Base-by-base conservation (phyloP, 345 rosid species). In the Fremontodendron californicum region DNA sequence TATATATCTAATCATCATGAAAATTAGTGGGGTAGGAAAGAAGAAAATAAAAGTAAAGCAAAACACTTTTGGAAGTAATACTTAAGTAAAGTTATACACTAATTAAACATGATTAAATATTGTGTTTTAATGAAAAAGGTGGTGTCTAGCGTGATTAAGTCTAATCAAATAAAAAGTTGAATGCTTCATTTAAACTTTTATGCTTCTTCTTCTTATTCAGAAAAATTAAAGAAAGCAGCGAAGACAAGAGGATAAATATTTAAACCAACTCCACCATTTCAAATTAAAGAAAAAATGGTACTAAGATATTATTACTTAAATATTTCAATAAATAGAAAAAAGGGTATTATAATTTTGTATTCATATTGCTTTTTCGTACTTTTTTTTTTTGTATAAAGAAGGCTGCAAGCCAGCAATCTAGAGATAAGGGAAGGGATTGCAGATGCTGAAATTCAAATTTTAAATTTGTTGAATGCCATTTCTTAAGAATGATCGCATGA, bases 21-120 rank as follows among this genome's bases (percentile, higher is more conserved):
- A 31, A 73, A 73, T 54, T 78, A 76, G 78, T 85, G 84, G 85
- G 78, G 71, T 73, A 35, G 25, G 71, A 71, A 72, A 57, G 70
- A 77, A 52, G 9, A 29, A 27, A 27, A 31, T 33, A 3, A 33
- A 62, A 65, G 31, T 9, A 82, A 73, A 76, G 72, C 82, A 82
- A 46, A 39, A 40, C 52, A 62, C 75, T 77, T 33, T 68, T 76
- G 75, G 35, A 33, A 33, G 35, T 33, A 33, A 33, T 33, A 33
- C 35, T 33, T 33, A 33, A 33, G 35, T 33, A 79, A 75, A 79
- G 64, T 10, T 82, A 62, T 37, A 42, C 15, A 35, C 37, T 23
- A 48, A 15, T 33, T 33, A 33, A 58, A 33, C 42, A 27, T 31
- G 35, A 33, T 33, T 33, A 1, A 33, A 33, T 33, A 33, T 33